Evolutionary conservation across 2,329 filamentous ascomycete species (phyloP).

Genomic region (Fusarium sp.): DNA sequence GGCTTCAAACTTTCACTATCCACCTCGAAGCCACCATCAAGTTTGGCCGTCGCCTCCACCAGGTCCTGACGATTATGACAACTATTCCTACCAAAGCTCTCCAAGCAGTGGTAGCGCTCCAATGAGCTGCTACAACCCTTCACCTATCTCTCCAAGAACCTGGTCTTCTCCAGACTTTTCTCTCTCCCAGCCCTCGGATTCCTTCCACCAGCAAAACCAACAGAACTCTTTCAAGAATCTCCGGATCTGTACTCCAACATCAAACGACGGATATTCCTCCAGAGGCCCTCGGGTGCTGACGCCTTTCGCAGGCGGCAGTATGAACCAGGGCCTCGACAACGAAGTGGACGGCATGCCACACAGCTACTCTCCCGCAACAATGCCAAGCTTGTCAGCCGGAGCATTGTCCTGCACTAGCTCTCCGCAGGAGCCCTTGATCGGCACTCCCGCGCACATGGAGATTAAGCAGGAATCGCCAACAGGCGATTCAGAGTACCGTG

Average conservation of each 20-base stretch:
- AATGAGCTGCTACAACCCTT: conserved; percentile 42
- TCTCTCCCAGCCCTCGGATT: conserved; percentile 33
- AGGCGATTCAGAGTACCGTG: conserved; percentile 10
- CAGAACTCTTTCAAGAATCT: conserved; percentile 37
- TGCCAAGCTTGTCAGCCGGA: conserved; percentile 25
- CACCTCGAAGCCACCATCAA: conserved; percentile 36
- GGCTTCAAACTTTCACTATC: conserved; percentile 38
- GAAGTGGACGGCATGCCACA: conserved; percentile 32
- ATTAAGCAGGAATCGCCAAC: conserved; percentile 13
- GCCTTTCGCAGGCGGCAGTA: conserved; percentile 26
- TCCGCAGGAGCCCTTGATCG: conserved; percentile 30
- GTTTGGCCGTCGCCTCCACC: conserved; percentile 52
- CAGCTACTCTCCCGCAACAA: conserved; percentile 18
- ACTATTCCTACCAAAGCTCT: conserved; percentile 49
- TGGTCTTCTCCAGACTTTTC: conserved; percentile 47
- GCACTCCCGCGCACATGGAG: conserved; percentile 26
- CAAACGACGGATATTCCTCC: conserved; percentile 32
- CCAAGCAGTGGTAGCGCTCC: conserved; percentile 41
- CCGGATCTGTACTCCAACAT: conserved; percentile 42
- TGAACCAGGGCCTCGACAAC: conserved; percentile 28
- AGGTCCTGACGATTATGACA: conserved; percentile 51
- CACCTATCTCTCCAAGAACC: conserved; percentile 47
- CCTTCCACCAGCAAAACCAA: conserved; percentile 30
- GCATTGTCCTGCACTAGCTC: conserved; percentile 35
- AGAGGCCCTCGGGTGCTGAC: conserved; percentile 33